Evolutionary conservation across 139 green algal species (phyloP).

Genomic region (Spirogloea muscicola): DNA sequence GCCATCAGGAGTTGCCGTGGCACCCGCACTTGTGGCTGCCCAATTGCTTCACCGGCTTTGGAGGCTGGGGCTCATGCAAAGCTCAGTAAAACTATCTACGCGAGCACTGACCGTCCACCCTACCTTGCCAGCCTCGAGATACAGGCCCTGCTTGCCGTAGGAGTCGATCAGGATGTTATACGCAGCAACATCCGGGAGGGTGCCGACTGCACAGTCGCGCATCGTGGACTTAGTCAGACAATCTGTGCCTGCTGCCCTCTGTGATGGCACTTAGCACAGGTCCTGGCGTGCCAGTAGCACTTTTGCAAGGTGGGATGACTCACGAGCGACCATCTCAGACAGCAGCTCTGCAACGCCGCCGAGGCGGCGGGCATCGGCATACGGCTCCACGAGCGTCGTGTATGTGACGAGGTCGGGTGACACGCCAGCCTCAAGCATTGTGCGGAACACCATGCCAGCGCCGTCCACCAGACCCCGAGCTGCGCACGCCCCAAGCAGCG

Average conservation of each 20-base stretch:
- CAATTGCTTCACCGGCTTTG: no score
- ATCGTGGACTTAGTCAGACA: no score
- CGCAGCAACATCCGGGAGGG: slow-evolving; percentile 30
- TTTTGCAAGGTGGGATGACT: no score
- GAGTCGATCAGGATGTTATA: slow-evolving; percentile 46
- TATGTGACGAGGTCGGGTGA: slow-evolving; percentile 28
- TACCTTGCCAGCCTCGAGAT: slow-evolving; percentile 29
- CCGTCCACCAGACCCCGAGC: slow-evolving; percentile 16
- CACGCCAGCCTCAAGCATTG: slow-evolving; percentile 25
- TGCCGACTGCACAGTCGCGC: no score
- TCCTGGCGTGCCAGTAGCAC: no score
- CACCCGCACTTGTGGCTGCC: no score
- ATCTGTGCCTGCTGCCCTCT: no score
- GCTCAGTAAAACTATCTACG: no score
- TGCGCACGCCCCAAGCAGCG: slow-evolving; percentile 26
- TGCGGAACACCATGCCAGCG: slow-evolving; percentile 27
- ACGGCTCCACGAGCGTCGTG: slow-evolving; percentile 30
- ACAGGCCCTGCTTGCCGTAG: slow-evolving; percentile 2
- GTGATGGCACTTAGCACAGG: no score
- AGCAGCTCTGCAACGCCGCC: slow-evolving; percentile 8
- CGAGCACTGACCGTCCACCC: no score
- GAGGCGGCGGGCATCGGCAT: slow-evolving; percentile 1
- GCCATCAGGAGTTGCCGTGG: no score
- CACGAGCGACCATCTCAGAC: slow-evolving; percentile 31
- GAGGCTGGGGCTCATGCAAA: no score